phyloP scores from a whole-genome alignment of 192 early-diverging fungal genomes.

The Coemansia interrupta region DNA sequence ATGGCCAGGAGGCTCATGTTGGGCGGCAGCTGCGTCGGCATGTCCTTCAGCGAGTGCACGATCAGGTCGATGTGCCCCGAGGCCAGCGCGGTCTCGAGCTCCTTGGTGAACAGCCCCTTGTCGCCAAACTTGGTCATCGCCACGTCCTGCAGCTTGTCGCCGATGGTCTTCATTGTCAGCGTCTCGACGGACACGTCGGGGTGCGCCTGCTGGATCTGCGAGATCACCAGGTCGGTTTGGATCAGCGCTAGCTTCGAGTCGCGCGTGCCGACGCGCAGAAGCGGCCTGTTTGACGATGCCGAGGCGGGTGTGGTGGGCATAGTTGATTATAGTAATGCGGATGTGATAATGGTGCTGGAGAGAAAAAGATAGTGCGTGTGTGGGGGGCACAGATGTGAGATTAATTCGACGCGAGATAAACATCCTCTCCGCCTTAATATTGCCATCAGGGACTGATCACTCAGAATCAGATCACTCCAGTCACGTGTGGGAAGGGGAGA shows the following conservation, averaged over 20 bases:
- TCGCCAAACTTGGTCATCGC: slow-evolving; percentile 88
- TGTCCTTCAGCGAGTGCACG: slow-evolving; percentile 92
- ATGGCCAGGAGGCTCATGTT: slow-evolving; percentile 83
- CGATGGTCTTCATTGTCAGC: slow-evolving; percentile 64
- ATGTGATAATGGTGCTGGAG: not conserved
- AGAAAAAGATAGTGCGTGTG: not conserved
- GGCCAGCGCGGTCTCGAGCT: slow-evolving; percentile 77
- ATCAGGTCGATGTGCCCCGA: slow-evolving; percentile 71
- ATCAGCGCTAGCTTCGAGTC: slow-evolving; percentile 86
- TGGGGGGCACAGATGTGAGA: not conserved
- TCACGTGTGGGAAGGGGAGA: not conserved
- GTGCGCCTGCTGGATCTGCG: slow-evolving; percentile 50
- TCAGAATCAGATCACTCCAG: no score
- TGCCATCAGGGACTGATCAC: no score
- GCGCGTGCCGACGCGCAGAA: slow-evolving; percentile 68
- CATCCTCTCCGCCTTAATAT: no score
- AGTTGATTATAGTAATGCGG: not conserved
- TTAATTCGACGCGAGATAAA: not conserved
- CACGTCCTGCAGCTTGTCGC: slow-evolving; percentile 79
- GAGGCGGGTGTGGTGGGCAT: not conserved
- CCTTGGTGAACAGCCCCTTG: slow-evolving; percentile 88
- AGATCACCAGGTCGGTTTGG: slow-evolving; percentile 73
- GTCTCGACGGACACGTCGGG: slow-evolving; percentile 54
- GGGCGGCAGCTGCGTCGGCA: slow-evolving; percentile 78
- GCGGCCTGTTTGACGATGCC: not conserved